These are phyloP conservation scores for Fimicolochytrium jonesii DNA, from an alignment of 192 early-diverging fungal genomes.

Conservation along the genomic window DNA sequence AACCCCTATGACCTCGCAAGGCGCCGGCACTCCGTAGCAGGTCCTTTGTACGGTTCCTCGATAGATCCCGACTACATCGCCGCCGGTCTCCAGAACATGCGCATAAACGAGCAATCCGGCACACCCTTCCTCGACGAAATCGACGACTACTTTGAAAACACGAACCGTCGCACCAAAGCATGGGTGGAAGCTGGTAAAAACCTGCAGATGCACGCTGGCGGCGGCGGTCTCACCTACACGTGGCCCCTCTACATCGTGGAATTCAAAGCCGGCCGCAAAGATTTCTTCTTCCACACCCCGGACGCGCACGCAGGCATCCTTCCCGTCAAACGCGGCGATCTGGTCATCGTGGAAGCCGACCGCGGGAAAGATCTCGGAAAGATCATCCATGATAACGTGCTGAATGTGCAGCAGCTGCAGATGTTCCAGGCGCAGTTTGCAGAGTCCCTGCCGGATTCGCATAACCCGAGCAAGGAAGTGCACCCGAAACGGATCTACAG, in stretches of 20 bases:
- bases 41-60: slow-evolving; percentile 34
- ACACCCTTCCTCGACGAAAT: slow-evolving; percentile 44
- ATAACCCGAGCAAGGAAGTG: slow-evolving; percentile 63
- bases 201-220: slow-evolving; percentile 44
- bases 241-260: slow-evolving; percentile 77
- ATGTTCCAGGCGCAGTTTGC: slow-evolving; percentile 49
- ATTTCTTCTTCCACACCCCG: slow-evolving; percentile 82
- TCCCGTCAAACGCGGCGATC: slow-evolving; percentile 57
- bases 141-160: slow-evolving; percentile 67
- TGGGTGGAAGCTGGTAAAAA: slow-evolving; percentile 61
- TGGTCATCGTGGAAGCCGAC: slow-evolving; percentile 87
- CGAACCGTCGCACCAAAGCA: slow-evolving; percentile 49
- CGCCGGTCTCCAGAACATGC: slow-evolving; percentile 35
- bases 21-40: slow-evolving; percentile 50
- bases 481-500: slow-evolving; percentile 89
- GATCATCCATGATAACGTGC: slow-evolving; percentile 69
- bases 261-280: slow-evolving; percentile 83
- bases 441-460: slow-evolving; percentile 43
- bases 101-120: slow-evolving; percentile 28
- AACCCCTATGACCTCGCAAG: slow-evolving; percentile 26
- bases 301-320: slow-evolving; percentile 47
- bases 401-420: slow-evolving; percentile 42
- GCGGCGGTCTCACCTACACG: slow-evolving; percentile 13
- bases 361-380: slow-evolving; percentile 90
- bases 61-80: slow-evolving; percentile 26